Evolutionary conservation across 2,329 filamentous ascomycete species (phyloP).

Genomic region (Colletotrichum sp.): DNA sequence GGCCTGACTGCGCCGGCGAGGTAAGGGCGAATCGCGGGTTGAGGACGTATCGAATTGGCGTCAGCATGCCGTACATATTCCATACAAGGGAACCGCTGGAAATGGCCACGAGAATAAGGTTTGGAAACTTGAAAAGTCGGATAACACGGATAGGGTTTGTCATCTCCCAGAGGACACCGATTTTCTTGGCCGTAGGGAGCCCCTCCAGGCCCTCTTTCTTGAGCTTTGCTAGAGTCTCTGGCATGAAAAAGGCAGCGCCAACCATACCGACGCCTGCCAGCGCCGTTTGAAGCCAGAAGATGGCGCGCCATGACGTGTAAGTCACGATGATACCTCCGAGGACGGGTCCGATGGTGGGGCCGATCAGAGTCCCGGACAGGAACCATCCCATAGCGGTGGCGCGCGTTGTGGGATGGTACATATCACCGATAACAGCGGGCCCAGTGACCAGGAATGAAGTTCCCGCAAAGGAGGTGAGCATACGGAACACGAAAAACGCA

Average conservation of each 20-base stretch:
- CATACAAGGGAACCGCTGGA: constrained; percentile 68
- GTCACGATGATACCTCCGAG: constrained; percentile 76
- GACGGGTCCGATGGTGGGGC: constrained; percentile 67
- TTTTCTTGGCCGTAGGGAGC: constrained; percentile 51
- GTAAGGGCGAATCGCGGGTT: constrained; percentile 72
- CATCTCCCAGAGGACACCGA: constrained; percentile 40
- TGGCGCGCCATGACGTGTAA: constrained; percentile 68
- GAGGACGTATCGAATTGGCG: constrained; percentile 72
- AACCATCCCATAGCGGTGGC: constrained; percentile 73
- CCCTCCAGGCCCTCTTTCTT: constrained; percentile 65
- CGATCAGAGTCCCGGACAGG: constrained; percentile 68
- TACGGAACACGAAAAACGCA: constrained; percentile 71
- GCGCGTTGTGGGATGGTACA: constrained; percentile 64
- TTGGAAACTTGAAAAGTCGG: constrained; percentile 68
- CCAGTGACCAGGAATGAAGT: constrained; percentile 73
- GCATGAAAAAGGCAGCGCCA: constrained; percentile 64
- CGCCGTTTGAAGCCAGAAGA: constrained; percentile 74
- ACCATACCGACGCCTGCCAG: constrained; percentile 61
- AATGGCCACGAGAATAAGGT: constrained; percentile 63
- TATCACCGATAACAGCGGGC: constrained; percentile 63
- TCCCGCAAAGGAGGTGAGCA: constrained; percentile 73
- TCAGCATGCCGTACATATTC: constrained; percentile 75
- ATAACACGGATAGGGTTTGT: constrained; percentile 71
- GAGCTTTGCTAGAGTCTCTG: constrained; percentile 71
- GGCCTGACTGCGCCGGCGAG: constrained; percentile 65